Conservation (phyloP, 2,329 filamentous ascomycete genomes). For the Cladophialophora immunda region DNA sequence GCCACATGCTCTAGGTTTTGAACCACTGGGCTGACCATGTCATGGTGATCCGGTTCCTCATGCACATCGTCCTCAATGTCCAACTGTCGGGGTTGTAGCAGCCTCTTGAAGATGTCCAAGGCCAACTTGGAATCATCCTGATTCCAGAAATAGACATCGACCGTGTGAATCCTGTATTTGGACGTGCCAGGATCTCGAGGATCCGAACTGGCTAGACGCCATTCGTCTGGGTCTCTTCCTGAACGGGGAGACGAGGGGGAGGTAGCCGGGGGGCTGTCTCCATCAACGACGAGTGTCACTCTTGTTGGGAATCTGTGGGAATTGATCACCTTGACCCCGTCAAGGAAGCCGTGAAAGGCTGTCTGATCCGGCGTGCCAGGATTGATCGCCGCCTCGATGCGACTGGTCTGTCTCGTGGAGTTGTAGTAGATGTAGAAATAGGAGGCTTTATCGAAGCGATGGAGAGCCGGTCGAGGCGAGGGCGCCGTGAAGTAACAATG, state of each 20-base stretch:
- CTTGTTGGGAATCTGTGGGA: slow-evolving; percentile 68
- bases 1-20: slow-evolving; percentile 70
- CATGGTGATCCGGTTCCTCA: slow-evolving; percentile 44
- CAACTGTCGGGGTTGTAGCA: slow-evolving; percentile 52
- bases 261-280: slow-evolving; percentile 43
- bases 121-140: slow-evolving; percentile 65
- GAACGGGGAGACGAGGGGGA: slow-evolving; percentile 40
- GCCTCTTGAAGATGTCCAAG: slow-evolving; percentile 53
- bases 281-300: slow-evolving; percentile 65
- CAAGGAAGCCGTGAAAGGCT: slow-evolving; percentile 67
- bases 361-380: slow-evolving; percentile 70
- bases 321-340: slow-evolving; percentile 62
- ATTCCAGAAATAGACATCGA: slow-evolving; percentile 73
- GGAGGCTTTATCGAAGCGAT: slow-evolving; percentile 71
- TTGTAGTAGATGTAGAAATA: slow-evolving; percentile 72
- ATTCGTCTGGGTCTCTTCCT: slow-evolving; percentile 54
- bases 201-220: slow-evolving; percentile 65
- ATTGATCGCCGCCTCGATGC: slow-evolving; percentile 71
- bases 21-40: slow-evolving; percentile 65
- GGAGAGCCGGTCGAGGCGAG: slow-evolving; percentile 62
- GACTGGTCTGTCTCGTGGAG: slow-evolving; percentile 59
- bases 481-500: slow-evolving; percentile 71
- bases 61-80: slow-evolving; percentile 56
- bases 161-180: slow-evolving; percentile 65
- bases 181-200: slow-evolving; percentile 62